These are phyloP conservation scores for Emydomyces testavorans DNA, from an alignment of 2,329 filamentous ascomycete genomes.

Conservation along the genomic window DNA sequence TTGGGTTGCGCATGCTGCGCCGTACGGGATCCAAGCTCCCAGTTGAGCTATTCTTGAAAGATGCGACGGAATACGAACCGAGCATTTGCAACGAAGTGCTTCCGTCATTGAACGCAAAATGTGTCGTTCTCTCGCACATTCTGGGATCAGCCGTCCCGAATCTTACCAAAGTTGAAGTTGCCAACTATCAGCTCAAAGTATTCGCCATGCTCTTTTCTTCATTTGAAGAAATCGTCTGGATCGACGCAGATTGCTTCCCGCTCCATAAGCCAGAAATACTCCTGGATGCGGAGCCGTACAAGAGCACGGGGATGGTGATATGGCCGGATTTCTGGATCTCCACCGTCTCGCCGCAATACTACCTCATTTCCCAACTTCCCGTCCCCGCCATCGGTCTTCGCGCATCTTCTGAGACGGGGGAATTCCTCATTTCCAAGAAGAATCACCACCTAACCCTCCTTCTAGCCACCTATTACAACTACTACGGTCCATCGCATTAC, in stretches of 20 bases:
- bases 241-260: conserved; percentile 48
- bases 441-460: conserved; percentile 34
- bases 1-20: conserved; percentile 27
- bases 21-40: conserved; percentile 25
- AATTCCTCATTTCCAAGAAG: conserved; percentile 37
- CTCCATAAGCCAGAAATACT: conserved; percentile 37
- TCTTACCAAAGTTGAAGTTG: conserved; percentile 26
- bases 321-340: conserved; percentile 46
- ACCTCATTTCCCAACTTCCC: conserved; percentile 30
- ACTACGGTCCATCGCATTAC: conserved; percentile 36
- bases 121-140: conserved; percentile 16
- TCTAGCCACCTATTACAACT: conserved; percentile 41
- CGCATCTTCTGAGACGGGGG: conserved; percentile 35
- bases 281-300: conserved; percentile 43
- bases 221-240: conserved; percentile 48
- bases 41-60: conserved; percentile 28
- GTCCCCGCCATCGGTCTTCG: conserved; percentile 15
- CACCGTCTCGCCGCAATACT: conserved; percentile 34
- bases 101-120: conserved; percentile 25
- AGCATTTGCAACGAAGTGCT: conserved; percentile 24
- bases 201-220: conserved; percentile 48
- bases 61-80: conserved; percentile 22
- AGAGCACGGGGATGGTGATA: conserved; percentile 42
- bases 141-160: conserved; percentile 1
- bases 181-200: conserved; percentile 45